Percentiles rank a stretch among this genome's conserved stretches.
phyloP scores from a whole-genome alignment of 2,329 filamentous ascomycete genomes.

The Diaporthe australafricana region DNA sequence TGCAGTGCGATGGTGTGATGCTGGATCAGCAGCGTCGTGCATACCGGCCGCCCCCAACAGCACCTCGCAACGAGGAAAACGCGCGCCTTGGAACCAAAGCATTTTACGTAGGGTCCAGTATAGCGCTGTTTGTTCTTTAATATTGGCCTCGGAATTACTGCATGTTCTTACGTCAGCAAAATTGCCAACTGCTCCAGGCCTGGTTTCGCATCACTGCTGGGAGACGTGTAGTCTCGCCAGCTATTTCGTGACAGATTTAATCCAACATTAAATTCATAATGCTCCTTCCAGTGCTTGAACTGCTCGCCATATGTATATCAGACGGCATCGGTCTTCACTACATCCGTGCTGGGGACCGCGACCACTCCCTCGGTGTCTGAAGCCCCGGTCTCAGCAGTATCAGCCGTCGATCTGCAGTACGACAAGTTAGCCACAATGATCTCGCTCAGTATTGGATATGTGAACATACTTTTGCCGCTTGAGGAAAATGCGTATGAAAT shows the following conservation, averaged over 20 bases:
- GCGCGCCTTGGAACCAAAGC: not conserved
- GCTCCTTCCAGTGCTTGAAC: not conserved
- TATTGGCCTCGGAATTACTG: not conserved
- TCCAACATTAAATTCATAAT: too few relatives aligned
- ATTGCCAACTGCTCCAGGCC: not conserved
- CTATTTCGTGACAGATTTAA: not conserved
- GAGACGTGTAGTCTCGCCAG: not conserved
- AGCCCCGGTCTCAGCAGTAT: not conserved
- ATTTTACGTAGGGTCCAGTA: not conserved
- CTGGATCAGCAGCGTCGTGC: conserved; percentile 38
- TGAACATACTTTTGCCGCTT: conserved; percentile 16
- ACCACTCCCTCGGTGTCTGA: not conserved
- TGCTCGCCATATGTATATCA: not conserved
- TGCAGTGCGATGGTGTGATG: conserved; percentile 28
- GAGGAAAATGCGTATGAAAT: conserved; percentile 11
- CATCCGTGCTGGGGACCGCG: not conserved
- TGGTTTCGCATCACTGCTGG: not conserved
- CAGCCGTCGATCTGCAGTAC: not conserved
- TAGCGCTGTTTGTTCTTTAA: not conserved
- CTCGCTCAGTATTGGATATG: not conserved
- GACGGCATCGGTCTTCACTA: not conserved
- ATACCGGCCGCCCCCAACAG: not conserved
- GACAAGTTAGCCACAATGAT: not conserved
- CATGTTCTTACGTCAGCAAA: not conserved
- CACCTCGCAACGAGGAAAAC: not conserved